These are phyloP conservation scores for Candida manassasensis DNA, from an alignment of 805 yeast species.

Conservation along the genomic window DNA sequence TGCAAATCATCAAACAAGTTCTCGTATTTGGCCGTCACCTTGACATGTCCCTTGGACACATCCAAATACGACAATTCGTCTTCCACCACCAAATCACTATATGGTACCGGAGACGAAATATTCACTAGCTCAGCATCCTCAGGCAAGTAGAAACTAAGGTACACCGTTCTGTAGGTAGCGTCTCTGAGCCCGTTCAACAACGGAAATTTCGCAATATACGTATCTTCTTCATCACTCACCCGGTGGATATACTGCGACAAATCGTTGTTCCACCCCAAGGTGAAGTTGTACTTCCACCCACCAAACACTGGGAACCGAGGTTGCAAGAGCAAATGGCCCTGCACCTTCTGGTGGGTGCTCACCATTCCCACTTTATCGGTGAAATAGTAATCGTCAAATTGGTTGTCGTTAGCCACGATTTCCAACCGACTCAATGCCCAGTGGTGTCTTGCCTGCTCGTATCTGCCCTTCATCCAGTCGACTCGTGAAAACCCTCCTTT, in stretches of 20 bases:
- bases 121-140: constrained; percentile 69
- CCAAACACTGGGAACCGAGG: constrained; percentile 97
- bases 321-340: constrained; percentile 50
- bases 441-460: constrained; percentile 42
- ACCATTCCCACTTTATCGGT: constrained; percentile 93
- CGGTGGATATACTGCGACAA: constrained; percentile 49
- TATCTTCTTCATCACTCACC: constrained; percentile 34
- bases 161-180: constrained; percentile 59
- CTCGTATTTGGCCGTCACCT: constrained; percentile 52
- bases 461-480: constrained; percentile 63
- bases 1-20: constrained; percentile 69
- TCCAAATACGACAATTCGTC: constrained; percentile 64
- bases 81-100: constrained; percentile 25
- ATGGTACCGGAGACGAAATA: constrained; percentile 52
- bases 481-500: constrained; percentile 72
- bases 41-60: constrained; percentile 70
- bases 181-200: constrained; percentile 68
- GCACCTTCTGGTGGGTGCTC: constrained; percentile 57
- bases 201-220: constrained; percentile 63
- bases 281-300: constrained; percentile 93
- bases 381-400: constrained; percentile 59
- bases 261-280: constrained; percentile 84
- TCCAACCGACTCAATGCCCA: constrained; percentile 61
- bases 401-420: constrained; percentile 43
- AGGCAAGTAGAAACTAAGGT: constrained; percentile 68